Evolutionary conservation across 2,329 filamentous ascomycete genomes (phyloP).

Genomic region (Lomentospora prolificans): DNA sequence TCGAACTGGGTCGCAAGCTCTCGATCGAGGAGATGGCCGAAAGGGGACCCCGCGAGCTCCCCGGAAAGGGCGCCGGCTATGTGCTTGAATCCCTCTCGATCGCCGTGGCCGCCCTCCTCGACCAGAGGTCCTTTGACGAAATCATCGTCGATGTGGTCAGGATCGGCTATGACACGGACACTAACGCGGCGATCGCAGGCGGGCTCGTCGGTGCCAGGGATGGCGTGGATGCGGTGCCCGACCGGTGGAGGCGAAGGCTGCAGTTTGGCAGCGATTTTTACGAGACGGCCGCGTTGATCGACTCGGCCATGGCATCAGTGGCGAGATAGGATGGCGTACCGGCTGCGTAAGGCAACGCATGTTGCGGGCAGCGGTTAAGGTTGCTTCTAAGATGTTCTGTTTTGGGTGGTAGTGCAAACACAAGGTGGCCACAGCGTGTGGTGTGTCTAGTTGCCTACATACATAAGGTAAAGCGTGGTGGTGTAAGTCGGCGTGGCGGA

Average conservation of each 20-base stretch:
- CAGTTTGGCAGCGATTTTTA: conserved; percentile 30
- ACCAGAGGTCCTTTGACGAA: conserved; percentile 29
- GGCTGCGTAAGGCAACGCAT: too few species aligned
- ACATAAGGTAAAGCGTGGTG: too few species aligned
- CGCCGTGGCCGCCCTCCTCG: conserved; percentile 31
- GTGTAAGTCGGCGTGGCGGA: too few species aligned
- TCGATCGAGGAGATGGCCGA: conserved; percentile 19
- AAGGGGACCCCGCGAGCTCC: conserved; percentile 21
- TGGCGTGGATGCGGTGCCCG: conserved; percentile 29
- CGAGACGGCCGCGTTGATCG: conserved; percentile 9
- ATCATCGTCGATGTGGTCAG: conserved; percentile 34
- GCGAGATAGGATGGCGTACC: background rate
- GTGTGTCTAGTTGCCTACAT: too few species aligned
- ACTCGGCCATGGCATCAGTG: background rate
- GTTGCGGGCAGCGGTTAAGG: too few species aligned
- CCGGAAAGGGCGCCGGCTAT: conserved; percentile 24
- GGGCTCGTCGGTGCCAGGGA: conserved; percentile 35
- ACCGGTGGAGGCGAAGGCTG: conserved; percentile 26
- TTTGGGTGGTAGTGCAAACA: too few species aligned
- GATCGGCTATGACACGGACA: conserved; percentile 35
- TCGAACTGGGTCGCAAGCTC: conserved; percentile 19
- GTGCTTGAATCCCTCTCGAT: conserved; percentile 32
- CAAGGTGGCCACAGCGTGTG: too few species aligned
- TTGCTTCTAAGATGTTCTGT: too few species aligned
- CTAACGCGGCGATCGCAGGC: conserved; percentile 35